Conservation (phyloP, 169 alveolate species). For the Eimeria acervulina region DNA sequence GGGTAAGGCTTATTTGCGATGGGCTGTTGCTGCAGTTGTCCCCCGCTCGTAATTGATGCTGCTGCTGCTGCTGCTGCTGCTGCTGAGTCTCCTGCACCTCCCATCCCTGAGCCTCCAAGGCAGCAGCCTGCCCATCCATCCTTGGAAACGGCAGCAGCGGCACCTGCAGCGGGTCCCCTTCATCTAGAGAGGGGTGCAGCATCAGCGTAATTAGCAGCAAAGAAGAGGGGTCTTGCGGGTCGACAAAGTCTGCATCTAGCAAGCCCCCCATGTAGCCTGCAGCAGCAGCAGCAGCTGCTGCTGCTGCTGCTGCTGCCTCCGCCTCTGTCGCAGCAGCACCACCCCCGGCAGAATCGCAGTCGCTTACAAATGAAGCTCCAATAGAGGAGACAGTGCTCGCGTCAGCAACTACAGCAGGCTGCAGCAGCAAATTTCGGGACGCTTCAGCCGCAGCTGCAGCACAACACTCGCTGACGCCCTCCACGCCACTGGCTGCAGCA, state of each 20-base stretch:
- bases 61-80: background rate
- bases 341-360: background rate
- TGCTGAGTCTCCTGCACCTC: background rate
- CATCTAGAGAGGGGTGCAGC: slow-evolving; percentile 60
- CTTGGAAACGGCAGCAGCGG: slow-evolving; percentile 58
- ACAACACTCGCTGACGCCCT: slow-evolving; percentile 49
- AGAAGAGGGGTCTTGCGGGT: slow-evolving; percentile 69
- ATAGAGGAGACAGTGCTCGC: slow-evolving; percentile 8
- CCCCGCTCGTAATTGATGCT: background rate
- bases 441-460: slow-evolving; percentile 57
- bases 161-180: slow-evolving; percentile 63
- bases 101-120: background rate
- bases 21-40: background rate
- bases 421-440: slow-evolving; percentile 46
- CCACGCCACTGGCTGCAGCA: background rate
- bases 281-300: slow-evolving; percentile 69
- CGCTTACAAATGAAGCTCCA: background rate
- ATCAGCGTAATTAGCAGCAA: slow-evolving; percentile 59
- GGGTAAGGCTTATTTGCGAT: slow-evolving; percentile 63
- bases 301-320: slow-evolving; percentile 50
- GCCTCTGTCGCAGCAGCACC: slow-evolving; percentile 40
- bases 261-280: slow-evolving; percentile 51
- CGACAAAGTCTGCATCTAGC: slow-evolving; percentile 62
- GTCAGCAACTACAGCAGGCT: slow-evolving; percentile 10
- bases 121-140: slow-evolving; percentile 12